These are phyloP conservation scores for Globisporangium paroecandrum DNA, from an alignment of 352 stramenopile species.

Conservation along the genomic window DNA sequence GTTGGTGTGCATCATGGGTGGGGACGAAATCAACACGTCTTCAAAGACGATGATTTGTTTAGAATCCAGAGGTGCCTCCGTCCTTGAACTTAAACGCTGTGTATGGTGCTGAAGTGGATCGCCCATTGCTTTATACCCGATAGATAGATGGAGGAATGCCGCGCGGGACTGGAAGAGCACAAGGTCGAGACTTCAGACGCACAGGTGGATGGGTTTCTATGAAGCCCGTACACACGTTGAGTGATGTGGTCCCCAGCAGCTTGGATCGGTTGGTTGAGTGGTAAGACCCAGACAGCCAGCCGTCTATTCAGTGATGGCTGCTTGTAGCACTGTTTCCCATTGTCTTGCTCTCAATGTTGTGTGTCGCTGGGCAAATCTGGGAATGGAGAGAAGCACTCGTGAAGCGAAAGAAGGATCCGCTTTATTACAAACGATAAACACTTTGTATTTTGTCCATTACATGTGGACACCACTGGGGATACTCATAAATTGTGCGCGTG, in stretches of 20 bases:
- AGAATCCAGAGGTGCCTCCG: too few relatives aligned
- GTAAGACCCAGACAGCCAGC: background rate
- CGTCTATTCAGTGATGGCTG: background rate
- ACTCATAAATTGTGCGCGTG: background rate
- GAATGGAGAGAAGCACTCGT: background rate
- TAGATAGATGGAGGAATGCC: conserved; percentile 50
- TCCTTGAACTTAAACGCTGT: too few relatives aligned
- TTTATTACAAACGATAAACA: background rate
- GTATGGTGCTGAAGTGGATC: too few relatives aligned
- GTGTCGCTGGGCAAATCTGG: too few relatives aligned
- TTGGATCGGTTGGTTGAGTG: background rate
- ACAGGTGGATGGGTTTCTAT: conserved; percentile 24
- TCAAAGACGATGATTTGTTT: too few relatives aligned
- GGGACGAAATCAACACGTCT: too few relatives aligned
- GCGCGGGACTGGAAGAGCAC: conserved; percentile 33
- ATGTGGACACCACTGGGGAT: background rate
- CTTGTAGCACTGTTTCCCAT: background rate
- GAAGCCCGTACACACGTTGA: background rate
- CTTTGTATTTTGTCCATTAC: background rate
- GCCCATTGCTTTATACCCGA: background rate
- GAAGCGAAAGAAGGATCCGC: background rate
- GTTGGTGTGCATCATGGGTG: too few relatives aligned
- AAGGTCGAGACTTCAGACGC: conserved; percentile 34
- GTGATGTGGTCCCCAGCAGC: background rate
- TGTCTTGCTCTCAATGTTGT: background rate